These are phyloP conservation scores for Silene vulgaris DNA, from an alignment of 179 eudicot genomes.

Conservation along the genomic window DNA sequence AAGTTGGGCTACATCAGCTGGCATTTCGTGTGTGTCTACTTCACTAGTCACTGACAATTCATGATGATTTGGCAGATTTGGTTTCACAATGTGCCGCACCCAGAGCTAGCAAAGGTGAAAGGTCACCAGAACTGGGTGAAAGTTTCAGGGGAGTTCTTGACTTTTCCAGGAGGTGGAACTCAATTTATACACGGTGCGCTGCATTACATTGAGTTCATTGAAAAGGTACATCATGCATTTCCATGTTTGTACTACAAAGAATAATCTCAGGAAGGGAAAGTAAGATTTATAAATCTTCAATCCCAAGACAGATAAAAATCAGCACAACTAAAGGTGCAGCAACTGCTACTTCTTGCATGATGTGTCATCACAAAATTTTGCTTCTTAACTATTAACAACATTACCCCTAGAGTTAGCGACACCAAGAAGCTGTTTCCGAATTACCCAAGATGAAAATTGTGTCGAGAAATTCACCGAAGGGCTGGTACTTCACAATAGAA, in stretches of 20 bases:
- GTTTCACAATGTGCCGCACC: conserved; percentile 78
- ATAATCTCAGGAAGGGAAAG: neutral
- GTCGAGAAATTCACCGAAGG: no score
- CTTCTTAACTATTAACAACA: neutral
- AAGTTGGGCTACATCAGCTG: neutral
- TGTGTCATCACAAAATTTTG: neutral
- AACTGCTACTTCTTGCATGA: neutral
- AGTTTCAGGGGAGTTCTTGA: conserved; percentile 57
- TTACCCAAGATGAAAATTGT: no score
- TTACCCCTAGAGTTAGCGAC: no score
- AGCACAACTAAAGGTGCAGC: neutral
- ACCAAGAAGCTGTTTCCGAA: no score
- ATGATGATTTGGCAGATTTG: conserved; percentile 54
- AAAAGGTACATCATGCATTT: conserved; percentile 42
- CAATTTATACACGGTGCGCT: conserved; percentile 79
- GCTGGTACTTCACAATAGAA: no score
- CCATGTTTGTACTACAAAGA: neutral
- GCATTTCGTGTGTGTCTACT: neutral
- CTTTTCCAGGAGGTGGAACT: conserved; percentile 90
- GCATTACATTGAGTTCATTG: conserved; percentile 63
- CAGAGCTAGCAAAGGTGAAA: conserved; percentile 59
- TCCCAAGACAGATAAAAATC: neutral
- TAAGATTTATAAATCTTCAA: neutral
- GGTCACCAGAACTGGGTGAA: conserved; percentile 88
- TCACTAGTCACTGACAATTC: neutral